Base-by-base conservation (phyloP, 148 eudicot genomes). In the Fagopyrum esculentum region DNA sequence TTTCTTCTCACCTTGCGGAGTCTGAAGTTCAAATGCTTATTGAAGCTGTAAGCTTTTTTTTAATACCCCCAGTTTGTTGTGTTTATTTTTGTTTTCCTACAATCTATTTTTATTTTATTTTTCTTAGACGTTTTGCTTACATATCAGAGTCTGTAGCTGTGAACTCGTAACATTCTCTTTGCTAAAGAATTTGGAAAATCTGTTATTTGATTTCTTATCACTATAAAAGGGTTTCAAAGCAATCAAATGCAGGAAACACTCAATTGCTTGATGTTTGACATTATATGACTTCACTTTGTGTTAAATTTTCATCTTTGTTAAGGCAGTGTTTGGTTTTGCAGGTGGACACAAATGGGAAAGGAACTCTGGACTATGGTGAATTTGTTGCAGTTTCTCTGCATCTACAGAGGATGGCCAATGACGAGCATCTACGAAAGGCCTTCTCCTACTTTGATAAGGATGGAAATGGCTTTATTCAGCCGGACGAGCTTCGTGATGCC, bases 361-460 rank as follows among this genome's bases (percentile, higher is more conserved):
- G 98, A 80, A 86, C 89, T 11, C 76, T 94, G 79, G 97, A 91
- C 82, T 90, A 85, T 55, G 97, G 93, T 51, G 98, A 94, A 73
- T 94, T 94, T 82, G 82, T 90, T 83, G 97, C 96, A 16, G 86
- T 91, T 30, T 91, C 90, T 29, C 90, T 94, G 54, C 97, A 94
- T 78, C 79, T 94, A 49, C 89, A 86, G 77, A 89, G 83, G 84
- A 90, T 90, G 89, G 91, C 88, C 50, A 86, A 94, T 73, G 98
- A 94, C 79, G 98, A 91, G 80, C 97, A 94, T 80, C 88, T 94
- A 56, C 92, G 78, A 51, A 91, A 90, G 78, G 98, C 98, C 22
- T 63, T 94, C 86, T 87, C 96, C 69, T 91, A 88, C 83, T 94
- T 94, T 76, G 98, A 94, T 77, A 91, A 89, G 76, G 89, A 94